Evolutionary conservation across 345 rosid species (phyloP), one percentile per base, ranked within the genome.

Genomic region (Sonneratia alba): DNA sequence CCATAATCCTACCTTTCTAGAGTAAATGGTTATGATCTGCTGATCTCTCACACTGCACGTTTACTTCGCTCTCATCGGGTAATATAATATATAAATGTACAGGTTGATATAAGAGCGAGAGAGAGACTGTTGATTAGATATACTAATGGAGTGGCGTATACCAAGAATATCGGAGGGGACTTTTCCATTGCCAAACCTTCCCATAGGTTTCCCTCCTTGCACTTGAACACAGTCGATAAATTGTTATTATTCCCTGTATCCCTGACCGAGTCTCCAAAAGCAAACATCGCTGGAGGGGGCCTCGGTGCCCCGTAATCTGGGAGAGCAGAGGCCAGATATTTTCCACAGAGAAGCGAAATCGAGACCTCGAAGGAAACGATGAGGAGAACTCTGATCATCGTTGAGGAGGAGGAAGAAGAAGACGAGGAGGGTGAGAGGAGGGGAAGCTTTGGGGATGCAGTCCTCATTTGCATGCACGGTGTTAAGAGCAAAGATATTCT

Each of bases 191-290:
- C 72, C 64, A 75, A 82, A 87, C 69, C 91, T 80, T 57, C 91
- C 91, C 0, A 86, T 87, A 36, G 88, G 83, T 61, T 47, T 64
- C 79, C 38, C 59, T 79, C 75, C 78, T 87, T 73, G 80, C 81
- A 77, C 83, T 76, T 87, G 42, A 69, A 69, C 22, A 77, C 3
- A 1, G 91, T 85, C 7, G 49, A 12, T 18, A 85, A 38, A 27
- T 74, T 7, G 69, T 87, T 78, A 68, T 87, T 87, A 73, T 87
- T 87, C 63, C 91, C 88, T 5, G 88, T 71, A 76, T 87, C 91
- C 42, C 79, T 69, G 24, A 85, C 77, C 3, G 87, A 87, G 70
- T 87, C 88, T 48, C 91, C 88, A 72, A 85, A 87, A 55, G 77
- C 82, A 37, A 87, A 51, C 1, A 82, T 8, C 0, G 88, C 85